Percentiles rank a stretch among this genome's conserved stretches.
Evolutionary conservation across 2,329 filamentous ascomycete species (phyloP).

Genomic region (Apiospora hydei): DNA sequence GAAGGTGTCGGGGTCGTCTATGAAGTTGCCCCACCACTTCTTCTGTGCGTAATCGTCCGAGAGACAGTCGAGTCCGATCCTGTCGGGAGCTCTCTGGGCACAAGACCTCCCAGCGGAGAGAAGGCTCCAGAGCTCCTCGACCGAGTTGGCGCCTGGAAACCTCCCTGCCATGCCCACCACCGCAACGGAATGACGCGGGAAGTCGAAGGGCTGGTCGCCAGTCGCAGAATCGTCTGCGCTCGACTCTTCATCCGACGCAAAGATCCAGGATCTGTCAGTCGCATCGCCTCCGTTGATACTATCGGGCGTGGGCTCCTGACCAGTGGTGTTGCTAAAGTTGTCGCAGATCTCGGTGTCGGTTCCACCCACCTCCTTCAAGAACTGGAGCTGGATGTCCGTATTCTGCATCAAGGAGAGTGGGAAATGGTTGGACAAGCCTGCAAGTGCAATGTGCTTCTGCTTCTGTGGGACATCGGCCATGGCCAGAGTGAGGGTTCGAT

Average conservation of each 20-base stretch:
- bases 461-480: not conserved
- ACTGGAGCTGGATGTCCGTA: not conserved
- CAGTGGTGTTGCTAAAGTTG: not conserved
- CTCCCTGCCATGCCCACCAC: slow-evolving; percentile 45
- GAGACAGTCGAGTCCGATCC: not conserved
- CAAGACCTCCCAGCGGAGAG: slow-evolving; percentile 27
- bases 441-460: slow-evolving; percentile 8
- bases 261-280: not conserved
- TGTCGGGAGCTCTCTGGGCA: slow-evolving; percentile 22
- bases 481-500: not conserved
- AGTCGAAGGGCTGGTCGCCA: not conserved
- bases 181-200: slow-evolving; percentile 39
- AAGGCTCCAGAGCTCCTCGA: slow-evolving; percentile 45
- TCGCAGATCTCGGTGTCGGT: not conserved
- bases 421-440: slow-evolving; percentile 2
- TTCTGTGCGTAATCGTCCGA: slow-evolving; percentile 31
- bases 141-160: slow-evolving; percentile 40
- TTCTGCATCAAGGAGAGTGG: not conserved
- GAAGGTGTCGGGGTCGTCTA: slow-evolving; percentile 37
- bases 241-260: not conserved
- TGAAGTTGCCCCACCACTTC: slow-evolving; percentile 39
- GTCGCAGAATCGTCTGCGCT: not conserved
- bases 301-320: not conserved
- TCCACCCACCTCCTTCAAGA: not conserved
- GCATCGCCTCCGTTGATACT: not conserved